Percentiles rank a stretch among this genome's conserved stretches.
These are phyloP conservation scores for Lactifluus rugatus DNA, from an alignment of 768 basidiomycete species.

Conservation along the genomic window DNA sequence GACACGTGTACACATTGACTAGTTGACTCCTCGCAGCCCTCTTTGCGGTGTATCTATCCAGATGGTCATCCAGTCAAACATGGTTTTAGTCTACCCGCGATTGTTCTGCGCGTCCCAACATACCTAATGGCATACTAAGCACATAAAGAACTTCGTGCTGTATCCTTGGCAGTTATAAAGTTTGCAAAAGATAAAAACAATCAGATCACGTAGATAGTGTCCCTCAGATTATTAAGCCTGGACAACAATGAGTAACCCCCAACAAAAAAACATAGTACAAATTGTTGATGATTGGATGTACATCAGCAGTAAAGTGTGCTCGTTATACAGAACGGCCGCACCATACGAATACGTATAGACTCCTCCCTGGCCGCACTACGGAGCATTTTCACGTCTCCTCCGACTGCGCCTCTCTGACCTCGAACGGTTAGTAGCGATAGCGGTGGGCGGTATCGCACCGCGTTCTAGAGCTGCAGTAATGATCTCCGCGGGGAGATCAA, in stretches of 20 bases:
- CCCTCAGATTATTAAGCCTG: neutral
- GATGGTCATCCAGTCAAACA: no score
- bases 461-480: slow-evolving; percentile 85
- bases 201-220: neutral
- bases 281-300: slow-evolving; percentile 2
- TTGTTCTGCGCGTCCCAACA: no score
- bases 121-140: neutral
- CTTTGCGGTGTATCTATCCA: neutral
- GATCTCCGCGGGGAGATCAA: slow-evolving; percentile 87
- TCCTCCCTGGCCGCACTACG: neutral
- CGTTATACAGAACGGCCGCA: slow-evolving; percentile 1
- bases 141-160: neutral
- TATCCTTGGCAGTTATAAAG: neutral
- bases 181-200: neutral
- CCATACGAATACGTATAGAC: neutral
- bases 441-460: slow-evolving; percentile 46
- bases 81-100: no score
- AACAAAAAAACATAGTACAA: slow-evolving; percentile 12
- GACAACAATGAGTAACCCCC: slow-evolving; percentile 1
- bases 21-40: neutral
- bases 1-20: no score
- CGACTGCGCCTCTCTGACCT: slow-evolving; percentile 50
- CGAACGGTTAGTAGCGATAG: slow-evolving; percentile 41
- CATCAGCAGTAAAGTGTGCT: slow-evolving; percentile 6
- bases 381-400: slow-evolving; percentile 35